Evolutionary conservation across 371 early-diverging fungal species (phyloP).

Genomic region (Mycotypha africana): DNA sequence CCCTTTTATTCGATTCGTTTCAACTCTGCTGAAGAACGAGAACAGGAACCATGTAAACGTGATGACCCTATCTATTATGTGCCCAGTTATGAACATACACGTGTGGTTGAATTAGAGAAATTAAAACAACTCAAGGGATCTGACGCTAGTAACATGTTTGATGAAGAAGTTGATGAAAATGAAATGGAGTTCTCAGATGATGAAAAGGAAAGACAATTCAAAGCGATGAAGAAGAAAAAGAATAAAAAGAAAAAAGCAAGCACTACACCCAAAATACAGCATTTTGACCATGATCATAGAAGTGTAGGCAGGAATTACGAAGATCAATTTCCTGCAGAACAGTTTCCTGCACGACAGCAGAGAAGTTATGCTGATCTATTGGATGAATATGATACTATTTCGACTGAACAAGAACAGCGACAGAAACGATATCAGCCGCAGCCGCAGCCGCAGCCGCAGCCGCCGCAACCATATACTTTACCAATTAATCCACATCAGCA

Average conservation of each 20-base stretch:
- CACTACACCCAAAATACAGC: background rate
- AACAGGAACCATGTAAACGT: constrained; percentile 22
- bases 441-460: background rate
- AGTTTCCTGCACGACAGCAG: constrained; percentile 16
- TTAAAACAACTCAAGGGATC: constrained; percentile 70
- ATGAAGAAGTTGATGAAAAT: constrained; percentile 83
- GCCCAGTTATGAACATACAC: constrained; percentile 42
- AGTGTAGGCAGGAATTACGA: too few relatives aligned
- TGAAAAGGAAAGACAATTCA: constrained; percentile 67
- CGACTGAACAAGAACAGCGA: background rate
- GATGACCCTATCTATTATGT: constrained; percentile 65
- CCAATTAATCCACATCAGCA: background rate
- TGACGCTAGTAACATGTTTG: constrained; percentile 90
- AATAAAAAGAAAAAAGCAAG: constrained; percentile 15
- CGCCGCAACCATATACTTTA: background rate
- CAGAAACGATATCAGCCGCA: background rate
- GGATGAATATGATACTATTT: background rate
- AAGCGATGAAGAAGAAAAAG: constrained; percentile 32
- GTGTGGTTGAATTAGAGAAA: constrained; percentile 61
- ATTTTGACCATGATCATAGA: constrained; percentile 11
- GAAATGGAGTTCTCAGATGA: constrained; percentile 89
- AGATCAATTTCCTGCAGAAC: too few relatives aligned
- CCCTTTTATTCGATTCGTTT: constrained; percentile 85
- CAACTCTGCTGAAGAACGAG: constrained; percentile 58
- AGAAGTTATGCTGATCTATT: constrained; percentile 31